Evolutionary conservation across 75 land plant genomes (phyloP), one percentile per base, ranked within the genome.

Genomic region (Picea glauca): DNA sequence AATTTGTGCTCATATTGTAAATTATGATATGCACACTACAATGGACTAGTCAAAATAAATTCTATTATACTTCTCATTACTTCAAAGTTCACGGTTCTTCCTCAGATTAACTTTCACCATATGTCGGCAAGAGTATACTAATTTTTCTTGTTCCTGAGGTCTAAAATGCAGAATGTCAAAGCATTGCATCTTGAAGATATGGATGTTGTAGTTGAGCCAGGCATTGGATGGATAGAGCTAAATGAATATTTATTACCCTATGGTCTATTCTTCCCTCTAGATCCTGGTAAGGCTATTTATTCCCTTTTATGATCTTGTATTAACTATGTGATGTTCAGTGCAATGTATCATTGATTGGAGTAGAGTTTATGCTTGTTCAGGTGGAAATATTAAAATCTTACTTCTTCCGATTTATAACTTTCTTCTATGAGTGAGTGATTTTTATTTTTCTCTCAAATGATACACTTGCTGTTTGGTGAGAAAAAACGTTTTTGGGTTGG

Each of bases 171-270:
- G 99, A 79, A 75, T 72, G 83, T 96, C 40, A 96, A 96, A 83
- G 85, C 87, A 75, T 78, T 96, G 63, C 91, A 96, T 87, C 58
- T 96, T 82, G 93, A 94, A 75, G 99, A 96, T 80, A 91, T 96
- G 99, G 99, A 96, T 88, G 95, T 91, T 30, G 91, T 92, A 74
- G 99, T 98, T 73, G 98, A 98, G 78, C 96, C 99, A 66, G 99
- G 99, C n/a, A 87, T 98, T 87, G 99, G 99, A 46, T 98, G 99
- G 99, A 88, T 98, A 62, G 99, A 98, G 77, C 88, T 98, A 76
- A 98, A 98, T 83, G 93, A 98, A 77, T 95, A 86, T 79, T 75
- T 98, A 67, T 94, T 88, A 79, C 93, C 99, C 11, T 83, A 90
- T 84, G 99, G 98, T 58, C 85, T 98, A 60, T 98, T 98, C 86